Evolutionary conservation across 148 eudicot species (phyloP).

Genomic region (Dysphania ambrosioides): DNA sequence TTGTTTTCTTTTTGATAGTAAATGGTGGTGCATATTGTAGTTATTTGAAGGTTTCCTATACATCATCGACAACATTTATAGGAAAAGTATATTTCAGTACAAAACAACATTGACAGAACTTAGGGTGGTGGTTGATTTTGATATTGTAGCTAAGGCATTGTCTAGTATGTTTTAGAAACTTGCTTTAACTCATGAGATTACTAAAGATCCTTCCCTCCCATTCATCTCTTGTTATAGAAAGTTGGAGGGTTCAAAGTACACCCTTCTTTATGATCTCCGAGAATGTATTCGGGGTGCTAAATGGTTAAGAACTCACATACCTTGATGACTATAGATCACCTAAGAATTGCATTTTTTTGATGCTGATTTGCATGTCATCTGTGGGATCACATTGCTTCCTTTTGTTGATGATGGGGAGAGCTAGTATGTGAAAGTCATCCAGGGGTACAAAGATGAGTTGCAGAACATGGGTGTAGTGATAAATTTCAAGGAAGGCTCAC

Average conservation of each 20-base stretch:
- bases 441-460: conserved; percentile 38
- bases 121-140: conserved; percentile 50
- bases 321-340: conserved; percentile 48
- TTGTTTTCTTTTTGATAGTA: conserved; percentile 37
- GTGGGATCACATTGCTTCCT: conserved; percentile 45
- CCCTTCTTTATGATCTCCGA: conserved; percentile 30
- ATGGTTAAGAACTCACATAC: conserved; percentile 57
- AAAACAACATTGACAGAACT: conserved; percentile 31
- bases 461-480: conserved; percentile 42
- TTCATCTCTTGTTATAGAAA: conserved; percentile 40
- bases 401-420: conserved; percentile 51
- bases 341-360: conserved; percentile 43
- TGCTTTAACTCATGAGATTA: conserved; percentile 29
- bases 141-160: conserved; percentile 38
- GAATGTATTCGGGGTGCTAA: conserved; percentile 33
- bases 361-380: conserved; percentile 41
- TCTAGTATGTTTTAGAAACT: conserved; percentile 34
- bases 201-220: conserved; percentile 36
- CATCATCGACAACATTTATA: conserved; percentile 46
- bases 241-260: conserved; percentile 10
- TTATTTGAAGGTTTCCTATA: conserved; percentile 43
- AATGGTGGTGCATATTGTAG: conserved; percentile 54
- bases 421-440: conserved; percentile 39
- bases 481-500: conserved; percentile 34
- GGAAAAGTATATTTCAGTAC: conserved; percentile 25